phyloP scores from a whole-genome alignment of 768 basidiomycete genomes.

The Polyporus arcularius region DNA sequence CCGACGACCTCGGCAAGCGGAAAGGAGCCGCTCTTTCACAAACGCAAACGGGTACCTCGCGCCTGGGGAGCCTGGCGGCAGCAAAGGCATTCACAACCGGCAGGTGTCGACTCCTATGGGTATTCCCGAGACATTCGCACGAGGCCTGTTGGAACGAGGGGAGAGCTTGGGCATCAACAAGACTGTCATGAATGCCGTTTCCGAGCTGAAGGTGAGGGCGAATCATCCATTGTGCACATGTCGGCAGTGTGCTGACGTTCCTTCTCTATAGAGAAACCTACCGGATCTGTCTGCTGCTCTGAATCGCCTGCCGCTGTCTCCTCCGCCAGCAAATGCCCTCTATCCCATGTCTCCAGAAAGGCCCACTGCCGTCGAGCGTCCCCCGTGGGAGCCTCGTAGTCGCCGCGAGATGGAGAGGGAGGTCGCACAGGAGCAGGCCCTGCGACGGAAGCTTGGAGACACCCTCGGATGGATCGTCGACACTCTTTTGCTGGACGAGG shows the following conservation, averaged over 20 bases:
- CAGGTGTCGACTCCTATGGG: slow-evolving; percentile 44
- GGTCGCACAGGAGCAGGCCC: slow-evolving; percentile 49
- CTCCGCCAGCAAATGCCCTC: slow-evolving; percentile 41
- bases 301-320: slow-evolving; percentile 53
- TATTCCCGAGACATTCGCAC: slow-evolving; percentile 70
- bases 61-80: slow-evolving; percentile 2
- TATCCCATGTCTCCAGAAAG: slow-evolving; percentile 69
- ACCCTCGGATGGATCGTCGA: slow-evolving; percentile 77
- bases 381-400: slow-evolving; percentile 68
- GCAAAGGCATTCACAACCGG: slow-evolving; percentile 19
- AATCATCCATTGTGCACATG: background rate
- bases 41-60: slow-evolving; percentile 3
- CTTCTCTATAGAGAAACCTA: slow-evolving; percentile 64
- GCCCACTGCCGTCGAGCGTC: slow-evolving; percentile 50
- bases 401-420: slow-evolving; percentile 75
- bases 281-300: slow-evolving; percentile 79
- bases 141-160: slow-evolving; percentile 71
- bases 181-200: slow-evolving; percentile 77
- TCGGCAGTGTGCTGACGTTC: slow-evolving; percentile 10
- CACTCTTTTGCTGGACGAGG: slow-evolving; percentile 57
- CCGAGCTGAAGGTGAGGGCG: slow-evolving; percentile 66
- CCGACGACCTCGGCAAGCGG: slow-evolving; percentile 36
- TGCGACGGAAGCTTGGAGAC: slow-evolving; percentile 67
- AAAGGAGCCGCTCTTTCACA: slow-evolving; percentile 34
- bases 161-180: slow-evolving; percentile 85